A percentile compares a stretch with the other conserved stretches of the same genome.
These are phyloP conservation scores for Ophiostoma fasciatum DNA, from an alignment of 2,329 filamentous ascomycete species.

Conservation along the genomic window DNA sequence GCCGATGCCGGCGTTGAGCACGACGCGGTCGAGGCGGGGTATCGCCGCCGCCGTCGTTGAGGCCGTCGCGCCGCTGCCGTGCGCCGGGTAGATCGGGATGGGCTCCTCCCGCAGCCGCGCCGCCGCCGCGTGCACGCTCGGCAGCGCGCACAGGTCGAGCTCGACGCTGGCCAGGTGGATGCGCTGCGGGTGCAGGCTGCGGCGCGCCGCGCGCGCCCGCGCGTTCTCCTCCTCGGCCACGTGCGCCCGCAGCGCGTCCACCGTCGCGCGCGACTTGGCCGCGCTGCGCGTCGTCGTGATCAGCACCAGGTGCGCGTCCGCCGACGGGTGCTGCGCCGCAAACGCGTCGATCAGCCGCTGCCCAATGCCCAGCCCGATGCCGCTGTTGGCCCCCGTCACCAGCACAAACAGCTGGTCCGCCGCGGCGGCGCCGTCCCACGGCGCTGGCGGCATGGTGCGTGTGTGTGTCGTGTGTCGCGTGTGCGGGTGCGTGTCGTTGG, in stretches of 20 bases:
- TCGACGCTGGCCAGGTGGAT: conserved; percentile 44
- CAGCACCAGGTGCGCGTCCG: conserved; percentile 58
- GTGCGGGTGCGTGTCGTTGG: no score
- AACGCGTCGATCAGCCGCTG: conserved; percentile 84
- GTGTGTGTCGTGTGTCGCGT: no score
- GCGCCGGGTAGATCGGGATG: conserved; percentile 29
- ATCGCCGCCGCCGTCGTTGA: conserved; percentile 30
- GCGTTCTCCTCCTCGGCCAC: conserved; percentile 25
- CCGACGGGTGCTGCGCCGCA: conserved; percentile 49
- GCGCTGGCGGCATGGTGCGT: no score
- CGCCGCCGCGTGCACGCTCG: conserved; percentile 34
- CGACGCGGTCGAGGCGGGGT: conserved; percentile 60
- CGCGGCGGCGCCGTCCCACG: conserved; percentile 20
- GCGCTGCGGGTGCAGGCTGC: conserved; percentile 28
- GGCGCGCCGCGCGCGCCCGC: conserved; percentile 24
- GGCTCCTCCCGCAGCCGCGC: conserved; percentile 28
- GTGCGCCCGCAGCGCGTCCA: conserved; percentile 47
- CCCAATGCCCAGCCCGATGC: conserved; percentile 72
- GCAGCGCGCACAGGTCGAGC: conserved; percentile 45
- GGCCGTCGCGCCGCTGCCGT: conserved; percentile 19
- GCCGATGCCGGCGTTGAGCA: conserved; percentile 81
- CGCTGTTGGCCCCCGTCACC: conserved; percentile 80
- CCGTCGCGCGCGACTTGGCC: conserved; percentile 60
- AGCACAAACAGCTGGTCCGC: conserved; percentile 46
- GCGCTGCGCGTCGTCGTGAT: conserved; percentile 70